Evolutionary conservation across 2,329 filamentous ascomycete species (phyloP).

Genomic region (Talaromyces sp.): DNA sequence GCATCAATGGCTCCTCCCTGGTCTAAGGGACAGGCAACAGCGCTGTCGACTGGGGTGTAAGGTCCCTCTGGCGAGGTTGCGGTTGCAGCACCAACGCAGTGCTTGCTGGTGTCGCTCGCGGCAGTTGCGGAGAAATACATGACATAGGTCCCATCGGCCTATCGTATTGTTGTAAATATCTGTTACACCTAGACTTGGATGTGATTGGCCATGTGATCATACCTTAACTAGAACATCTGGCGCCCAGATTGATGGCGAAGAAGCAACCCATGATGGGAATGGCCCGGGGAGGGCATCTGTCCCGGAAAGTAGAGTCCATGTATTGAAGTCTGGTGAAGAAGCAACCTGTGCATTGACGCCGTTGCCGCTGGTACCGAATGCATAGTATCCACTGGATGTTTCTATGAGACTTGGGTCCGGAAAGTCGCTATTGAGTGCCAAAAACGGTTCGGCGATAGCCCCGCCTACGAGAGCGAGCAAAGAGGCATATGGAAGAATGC

Average conservation of each 20-base stretch:
- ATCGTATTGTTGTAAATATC: slow-evolving; percentile 3
- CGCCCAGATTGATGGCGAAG: slow-evolving; percentile 52
- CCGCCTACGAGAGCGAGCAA: background rate
- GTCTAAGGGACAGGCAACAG: slow-evolving; percentile 49
- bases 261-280: slow-evolving; percentile 50
- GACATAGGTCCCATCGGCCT: slow-evolving; percentile 46
- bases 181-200: background rate
- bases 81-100: slow-evolving; percentile 56
- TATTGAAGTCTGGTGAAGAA: slow-evolving; percentile 44
- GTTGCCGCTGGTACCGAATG: slow-evolving; percentile 52
- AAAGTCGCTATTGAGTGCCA: slow-evolving; percentile 46
- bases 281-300: slow-evolving; percentile 50
- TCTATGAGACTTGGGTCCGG: slow-evolving; percentile 54
- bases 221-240: slow-evolving; percentile 53
- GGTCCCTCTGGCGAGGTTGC: slow-evolving; percentile 47
- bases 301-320: slow-evolving; percentile 46
- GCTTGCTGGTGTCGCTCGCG: slow-evolving; percentile 35
- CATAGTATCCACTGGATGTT: slow-evolving; percentile 51
- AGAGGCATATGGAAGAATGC: background rate
- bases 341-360: slow-evolving; percentile 54
- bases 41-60: slow-evolving; percentile 42
- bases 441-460: slow-evolving; percentile 20
- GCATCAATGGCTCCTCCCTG: slow-evolving; percentile 60
- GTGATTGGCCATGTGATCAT: background rate
- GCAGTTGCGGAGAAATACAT: slow-evolving; percentile 56